Evolutionary conservation across 805 yeast genomes (phyloP).

Genomic region (Candida ficus): DNA sequence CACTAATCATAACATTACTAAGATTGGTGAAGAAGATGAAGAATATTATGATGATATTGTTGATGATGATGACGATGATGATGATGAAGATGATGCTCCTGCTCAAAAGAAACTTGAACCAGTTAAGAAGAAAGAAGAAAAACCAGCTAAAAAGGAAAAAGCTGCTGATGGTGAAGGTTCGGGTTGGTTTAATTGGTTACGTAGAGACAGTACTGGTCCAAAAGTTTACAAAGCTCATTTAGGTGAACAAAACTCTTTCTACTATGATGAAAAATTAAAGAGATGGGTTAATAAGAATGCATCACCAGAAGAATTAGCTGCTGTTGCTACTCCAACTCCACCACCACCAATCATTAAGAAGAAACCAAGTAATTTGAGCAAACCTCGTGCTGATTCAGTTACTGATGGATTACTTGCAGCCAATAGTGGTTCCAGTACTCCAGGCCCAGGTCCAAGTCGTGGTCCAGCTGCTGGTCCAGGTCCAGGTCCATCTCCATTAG

Average conservation of each 20-base stretch:
- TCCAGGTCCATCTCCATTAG: neutral
- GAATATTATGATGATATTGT: slow-evolving; percentile 42
- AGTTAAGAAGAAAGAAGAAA: slow-evolving; percentile 13
- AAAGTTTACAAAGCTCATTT: slow-evolving; percentile 80
- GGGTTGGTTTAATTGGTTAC: slow-evolving; percentile 62
- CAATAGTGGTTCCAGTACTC: slow-evolving; percentile 3
- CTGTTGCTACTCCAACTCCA: slow-evolving; percentile 69
- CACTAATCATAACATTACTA: slow-evolving; percentile 12
- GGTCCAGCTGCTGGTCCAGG: neutral
- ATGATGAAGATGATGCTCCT: slow-evolving; percentile 23
- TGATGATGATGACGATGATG: slow-evolving; percentile 37
- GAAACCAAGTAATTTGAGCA: slow-evolving; percentile 28
- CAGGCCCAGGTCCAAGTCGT: neutral
- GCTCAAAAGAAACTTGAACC: neutral
- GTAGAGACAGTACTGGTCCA: slow-evolving; percentile 52
- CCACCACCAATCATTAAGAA: slow-evolving; percentile 39
- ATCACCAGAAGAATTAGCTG: slow-evolving; percentile 57
- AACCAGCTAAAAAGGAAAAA: slow-evolving; percentile 16
- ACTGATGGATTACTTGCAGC: slow-evolving; percentile 11
- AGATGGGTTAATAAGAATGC: slow-evolving; percentile 81
- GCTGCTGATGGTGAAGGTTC: slow-evolving; percentile 13
- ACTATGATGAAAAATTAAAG: slow-evolving; percentile 76
- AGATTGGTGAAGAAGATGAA: slow-evolving; percentile 34
- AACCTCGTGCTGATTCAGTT: slow-evolving; percentile 35
- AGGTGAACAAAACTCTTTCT: slow-evolving; percentile 71